phyloP scores from a whole-genome alignment of 331 rosid genomes.

The Pyrus hybrid region DNA sequence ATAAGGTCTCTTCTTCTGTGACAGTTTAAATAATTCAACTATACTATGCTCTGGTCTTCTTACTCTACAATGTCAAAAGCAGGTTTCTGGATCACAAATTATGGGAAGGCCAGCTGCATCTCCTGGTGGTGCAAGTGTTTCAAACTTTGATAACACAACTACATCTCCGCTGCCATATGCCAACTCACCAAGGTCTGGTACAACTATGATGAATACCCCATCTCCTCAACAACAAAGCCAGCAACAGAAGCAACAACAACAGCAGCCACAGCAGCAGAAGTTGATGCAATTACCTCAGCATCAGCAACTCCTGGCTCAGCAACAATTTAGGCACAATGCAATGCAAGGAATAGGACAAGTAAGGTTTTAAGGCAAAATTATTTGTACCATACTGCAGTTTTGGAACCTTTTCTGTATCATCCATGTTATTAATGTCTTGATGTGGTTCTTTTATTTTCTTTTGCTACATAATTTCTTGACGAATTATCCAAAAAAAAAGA shows the following conservation, averaged over 20 bases:
- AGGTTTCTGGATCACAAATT: conserved; percentile 79
- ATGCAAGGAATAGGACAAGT: conserved; percentile 93
- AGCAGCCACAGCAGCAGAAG: conserved; percentile 64
- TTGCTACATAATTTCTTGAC: not conserved
- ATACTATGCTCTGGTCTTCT: not conserved
- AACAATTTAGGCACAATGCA: conserved; percentile 66
- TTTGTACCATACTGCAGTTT: not conserved
- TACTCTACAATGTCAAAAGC: conserved; percentile 10
- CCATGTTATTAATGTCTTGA: not conserved
- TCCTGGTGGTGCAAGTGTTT: conserved; percentile 60
- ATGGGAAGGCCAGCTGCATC: conserved; percentile 92
- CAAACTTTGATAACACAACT: conserved; percentile 72
- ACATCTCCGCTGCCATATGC: conserved; percentile 88
- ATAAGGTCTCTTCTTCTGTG: conserved; percentile 4
- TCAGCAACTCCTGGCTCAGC: conserved; percentile 79
- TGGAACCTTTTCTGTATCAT: not conserved
- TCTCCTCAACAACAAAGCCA: conserved; percentile 95
- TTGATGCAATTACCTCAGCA: conserved; percentile 75
- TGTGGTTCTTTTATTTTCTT: too few species aligned
- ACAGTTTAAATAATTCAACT: not conserved
- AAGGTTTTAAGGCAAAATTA: not conserved
- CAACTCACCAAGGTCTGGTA: conserved; percentile 84
- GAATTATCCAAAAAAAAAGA: too few species aligned
- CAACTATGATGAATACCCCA: conserved; percentile 78
- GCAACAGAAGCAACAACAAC: conserved; percentile 49